Conservation (phyloP, 768 basidiomycete genomes). For the Strobilomyces confusus region DNA sequence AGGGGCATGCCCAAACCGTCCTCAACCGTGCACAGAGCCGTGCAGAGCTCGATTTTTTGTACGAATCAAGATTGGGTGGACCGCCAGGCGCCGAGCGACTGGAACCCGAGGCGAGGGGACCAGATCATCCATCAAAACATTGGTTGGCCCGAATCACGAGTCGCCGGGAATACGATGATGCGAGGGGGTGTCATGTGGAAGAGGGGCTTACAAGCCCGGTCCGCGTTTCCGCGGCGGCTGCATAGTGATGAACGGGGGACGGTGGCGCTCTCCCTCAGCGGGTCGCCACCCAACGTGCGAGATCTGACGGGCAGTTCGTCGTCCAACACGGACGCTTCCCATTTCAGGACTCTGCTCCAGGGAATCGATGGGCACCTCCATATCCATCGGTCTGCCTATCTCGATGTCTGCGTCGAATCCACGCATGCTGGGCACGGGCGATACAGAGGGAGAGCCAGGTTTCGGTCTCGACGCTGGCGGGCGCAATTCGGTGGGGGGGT, state of each 20-base stretch:
- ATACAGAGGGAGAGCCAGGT: constrained; percentile 31
- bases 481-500: constrained; percentile 11
- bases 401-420: constrained; percentile 42
- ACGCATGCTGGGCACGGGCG: constrained; percentile 49
- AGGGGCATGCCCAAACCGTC: background rate
- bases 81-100: constrained; percentile 4
- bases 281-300: constrained; percentile 69
- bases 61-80: constrained; percentile 1
- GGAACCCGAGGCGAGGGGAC: no score
- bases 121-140: no score
- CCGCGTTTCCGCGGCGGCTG: no score
- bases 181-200: no score
- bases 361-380: constrained; percentile 53
- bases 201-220: no score
- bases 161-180: no score
- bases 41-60: constrained; percentile 14
- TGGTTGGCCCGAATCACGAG: no score
- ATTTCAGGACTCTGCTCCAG: constrained; percentile 42
- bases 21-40: background rate
- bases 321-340: constrained; percentile 39
- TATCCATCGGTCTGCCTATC: constrained; percentile 46
- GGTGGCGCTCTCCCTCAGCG: constrained; percentile 44
- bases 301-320: constrained; percentile 36
- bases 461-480: constrained; percentile 25
- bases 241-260: no score